phyloP scores from a whole-genome alignment of 495 filamentous ascomycete genomes.

The Penicillium canariense region DNA sequence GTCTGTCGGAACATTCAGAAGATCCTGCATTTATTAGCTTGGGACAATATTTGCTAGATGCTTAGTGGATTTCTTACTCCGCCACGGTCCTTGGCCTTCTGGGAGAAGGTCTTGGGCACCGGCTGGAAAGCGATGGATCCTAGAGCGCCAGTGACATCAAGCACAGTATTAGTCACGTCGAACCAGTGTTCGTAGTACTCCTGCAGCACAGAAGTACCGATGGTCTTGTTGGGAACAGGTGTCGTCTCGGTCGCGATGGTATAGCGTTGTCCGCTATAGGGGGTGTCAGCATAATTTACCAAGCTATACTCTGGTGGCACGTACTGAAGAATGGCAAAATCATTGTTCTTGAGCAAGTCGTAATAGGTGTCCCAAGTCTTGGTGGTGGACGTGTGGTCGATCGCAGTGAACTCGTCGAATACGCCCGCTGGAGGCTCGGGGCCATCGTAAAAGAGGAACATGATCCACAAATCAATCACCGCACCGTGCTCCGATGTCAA shows the following conservation, averaged over 20 bases:
- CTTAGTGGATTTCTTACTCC: constrained; percentile 29
- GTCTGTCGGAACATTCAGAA: constrained; percentile 50
- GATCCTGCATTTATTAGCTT: constrained; percentile 35
- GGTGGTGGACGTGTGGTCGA: constrained; percentile 46
- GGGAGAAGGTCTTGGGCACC: constrained; percentile 48
- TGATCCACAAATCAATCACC: constrained; percentile 53
- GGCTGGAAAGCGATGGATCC: constrained; percentile 58
- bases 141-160: constrained; percentile 46
- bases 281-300: constrained; percentile 6
- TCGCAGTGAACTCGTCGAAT: constrained; percentile 55
- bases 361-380: constrained; percentile 54
- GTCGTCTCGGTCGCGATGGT: constrained; percentile 58
- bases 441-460: constrained; percentile 65
- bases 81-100: constrained; percentile 45
- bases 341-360: constrained; percentile 44
- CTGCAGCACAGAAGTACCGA: constrained; percentile 41
- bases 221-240: constrained; percentile 45
- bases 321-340: constrained; percentile 39
- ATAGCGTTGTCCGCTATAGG: constrained; percentile 45
- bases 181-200: constrained; percentile 53
- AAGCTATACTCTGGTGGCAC: not conserved
- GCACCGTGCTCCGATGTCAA: constrained; percentile 51
- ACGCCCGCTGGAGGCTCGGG: constrained; percentile 51
- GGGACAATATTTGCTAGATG: not conserved
- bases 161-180: constrained; percentile 38